These are phyloP conservation scores for Starmerella apis DNA, from an alignment of 805 yeast genomes.

Conservation along the genomic window DNA sequence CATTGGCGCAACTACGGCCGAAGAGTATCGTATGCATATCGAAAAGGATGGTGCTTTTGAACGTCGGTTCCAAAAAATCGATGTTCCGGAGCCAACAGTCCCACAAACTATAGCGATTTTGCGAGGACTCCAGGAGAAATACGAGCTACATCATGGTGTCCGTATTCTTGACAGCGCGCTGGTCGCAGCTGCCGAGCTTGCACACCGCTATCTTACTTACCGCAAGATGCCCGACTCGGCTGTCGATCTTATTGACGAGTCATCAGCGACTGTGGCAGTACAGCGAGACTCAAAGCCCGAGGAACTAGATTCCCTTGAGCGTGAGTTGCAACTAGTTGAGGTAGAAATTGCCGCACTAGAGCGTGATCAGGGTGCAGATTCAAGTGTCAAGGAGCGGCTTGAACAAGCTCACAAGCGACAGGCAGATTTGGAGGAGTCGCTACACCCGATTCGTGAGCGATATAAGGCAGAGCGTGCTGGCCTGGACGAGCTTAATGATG, in stretches of 20 bases:
- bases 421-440: constrained; percentile 74
- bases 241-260: constrained; percentile 88
- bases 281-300: constrained; percentile 98
- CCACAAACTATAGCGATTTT: constrained; percentile 91
- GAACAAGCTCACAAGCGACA: constrained; percentile 65
- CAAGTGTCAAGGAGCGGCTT: constrained; percentile 76
- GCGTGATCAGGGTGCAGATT: constrained; percentile 80
- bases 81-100: constrained; percentile 86
- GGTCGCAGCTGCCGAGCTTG: constrained; percentile 88
- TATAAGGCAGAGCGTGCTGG: constrained; percentile 81
- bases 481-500: constrained; percentile 78
- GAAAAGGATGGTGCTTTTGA: constrained; percentile 98
- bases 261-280: constrained; percentile 95
- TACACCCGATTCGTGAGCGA: constrained; percentile 74
- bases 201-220: constrained; percentile 87
- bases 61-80: constrained; percentile 95
- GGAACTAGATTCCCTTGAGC: constrained; percentile 84
- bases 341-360: constrained; percentile 96
- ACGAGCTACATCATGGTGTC: constrained; percentile 96
- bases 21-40: constrained; percentile 83
- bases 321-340: constrained; percentile 80
- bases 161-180: constrained; percentile 89
- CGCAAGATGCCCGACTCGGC: constrained; percentile 96
- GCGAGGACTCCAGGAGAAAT: constrained; percentile 89
- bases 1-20: constrained; percentile 95